Percentiles rank a stretch among this genome's conserved stretches.
Evolutionary conservation across 345 rosid species (phyloP).

Genomic region (Hevea brasiliensis): DNA sequence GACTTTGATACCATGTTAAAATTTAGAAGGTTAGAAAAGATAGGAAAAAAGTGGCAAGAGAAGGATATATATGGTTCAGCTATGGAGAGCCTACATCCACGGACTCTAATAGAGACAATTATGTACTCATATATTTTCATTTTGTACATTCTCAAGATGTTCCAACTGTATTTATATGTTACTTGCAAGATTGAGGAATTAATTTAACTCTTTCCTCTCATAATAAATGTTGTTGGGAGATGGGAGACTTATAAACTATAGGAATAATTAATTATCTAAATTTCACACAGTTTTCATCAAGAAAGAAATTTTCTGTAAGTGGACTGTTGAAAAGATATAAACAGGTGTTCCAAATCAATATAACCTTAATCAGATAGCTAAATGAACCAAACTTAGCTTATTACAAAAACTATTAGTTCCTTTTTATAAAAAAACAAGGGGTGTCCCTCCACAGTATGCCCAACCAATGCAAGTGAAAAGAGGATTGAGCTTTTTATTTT

Average conservation of each 20-base stretch:
- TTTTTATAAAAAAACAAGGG: not conserved
- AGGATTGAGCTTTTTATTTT: not conserved
- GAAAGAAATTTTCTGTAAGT: no score
- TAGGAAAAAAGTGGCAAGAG: no score
- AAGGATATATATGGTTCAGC: no score
- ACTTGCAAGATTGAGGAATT: not conserved
- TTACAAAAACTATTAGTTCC: not conserved
- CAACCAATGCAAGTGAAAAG: not conserved
- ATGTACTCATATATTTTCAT: not conserved
- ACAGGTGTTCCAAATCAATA: no score
- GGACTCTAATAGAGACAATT: not conserved
- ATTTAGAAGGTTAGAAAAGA: no score
- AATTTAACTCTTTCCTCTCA: no score
- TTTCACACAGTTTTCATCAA: not conserved
- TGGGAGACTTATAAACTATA: not conserved
- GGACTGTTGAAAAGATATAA: no score
- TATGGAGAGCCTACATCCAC: no score
- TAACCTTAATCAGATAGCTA: not conserved
- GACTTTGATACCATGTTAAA: no score
- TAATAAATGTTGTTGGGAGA: not conserved
- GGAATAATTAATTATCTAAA: not conserved
- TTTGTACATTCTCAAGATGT: not conserved
- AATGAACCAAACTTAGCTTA: not conserved
- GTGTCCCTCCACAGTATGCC: no score
- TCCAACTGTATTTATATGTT: not conserved